Evolutionary conservation across 1,284 basidiomycete species (phyloP), one percentile per base, ranked within the genome.

Genomic region (Pseudozyma thailandica): DNA sequence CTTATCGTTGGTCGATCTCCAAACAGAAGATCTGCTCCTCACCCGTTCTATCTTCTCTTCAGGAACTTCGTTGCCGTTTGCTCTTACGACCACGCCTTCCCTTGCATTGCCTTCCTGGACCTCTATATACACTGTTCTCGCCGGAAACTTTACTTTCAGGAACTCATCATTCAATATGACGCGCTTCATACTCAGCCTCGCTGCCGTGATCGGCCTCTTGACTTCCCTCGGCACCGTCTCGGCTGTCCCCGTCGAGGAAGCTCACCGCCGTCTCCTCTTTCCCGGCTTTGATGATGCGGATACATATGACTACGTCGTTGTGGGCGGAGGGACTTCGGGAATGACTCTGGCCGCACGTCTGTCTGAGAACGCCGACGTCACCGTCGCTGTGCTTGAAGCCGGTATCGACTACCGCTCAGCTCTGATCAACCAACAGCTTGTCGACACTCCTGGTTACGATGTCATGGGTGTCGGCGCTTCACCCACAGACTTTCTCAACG

Each of bases 301-400:
- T 38, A 62, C 52, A 1, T 72, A 72, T 33, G 73, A 78, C 49
- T 76, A 78, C 42, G 37, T 78, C 27, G 53, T 77, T n/a, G 72
- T 77, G 6, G 76, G 75, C 6, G 75, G 47, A 15, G 73, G 73
- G 18, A 78, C 74, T 0, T 57, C 71, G 2, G 77, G 77, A 10
- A 60, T 79, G 52, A 62, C 74, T 4, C 57, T 79, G 4, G 75
- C 77, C 6, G 52, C n/a, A 1, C 64, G 77, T n/a, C 66, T 79
- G 3, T 65, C 59, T 20, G 73, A 79, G 44, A 62, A 77, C 35
- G 39, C 50, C 3, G 30, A 16, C 20, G 60, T 73, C 20, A 74
- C 71, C 2, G 77, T 79, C n/a, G 58, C 60, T 26, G 77, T 79
- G 4, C 59, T 79, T 20, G 75, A 78, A 45, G 75, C 75, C 0